Evolutionary conservation across 2,329 filamentous ascomycete genomes (phyloP).

Genomic region (Elsinoe necatrix): DNA sequence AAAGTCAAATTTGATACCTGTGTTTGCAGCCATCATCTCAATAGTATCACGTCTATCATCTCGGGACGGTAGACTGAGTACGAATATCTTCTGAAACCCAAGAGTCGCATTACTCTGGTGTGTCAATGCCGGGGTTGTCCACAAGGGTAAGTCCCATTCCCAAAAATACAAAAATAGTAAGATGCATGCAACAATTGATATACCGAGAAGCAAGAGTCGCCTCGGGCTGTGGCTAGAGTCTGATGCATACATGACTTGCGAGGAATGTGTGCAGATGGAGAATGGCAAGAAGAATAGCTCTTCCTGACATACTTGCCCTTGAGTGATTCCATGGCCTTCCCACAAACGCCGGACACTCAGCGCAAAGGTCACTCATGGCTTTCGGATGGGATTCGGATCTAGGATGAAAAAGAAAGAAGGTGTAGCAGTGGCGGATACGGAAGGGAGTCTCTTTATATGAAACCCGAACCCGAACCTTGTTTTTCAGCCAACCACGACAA

Average conservation of each 20-base stretch:
- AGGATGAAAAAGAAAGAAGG: neutral
- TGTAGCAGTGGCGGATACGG: neutral
- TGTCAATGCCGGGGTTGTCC: neutral
- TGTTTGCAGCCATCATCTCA: conserved; percentile 40
- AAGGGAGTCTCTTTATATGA: neutral
- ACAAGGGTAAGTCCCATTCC: neutral
- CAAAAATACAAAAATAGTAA: neutral
- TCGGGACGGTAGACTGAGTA: conserved; percentile 44
- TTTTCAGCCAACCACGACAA: neutral
- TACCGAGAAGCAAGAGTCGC: neutral
- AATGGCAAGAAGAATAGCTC: neutral
- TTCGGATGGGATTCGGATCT: neutral
- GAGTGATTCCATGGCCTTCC: neutral
- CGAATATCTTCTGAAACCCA: conserved; percentile 45
- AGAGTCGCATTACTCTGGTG: neutral
- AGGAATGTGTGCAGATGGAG: neutral
- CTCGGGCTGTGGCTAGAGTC: neutral
- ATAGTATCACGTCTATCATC: conserved; percentile 47
- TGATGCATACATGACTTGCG: neutral
- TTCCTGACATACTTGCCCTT: neutral
- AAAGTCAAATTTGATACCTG: conserved; percentile 39
- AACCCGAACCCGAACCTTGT: neutral
- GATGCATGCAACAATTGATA: neutral
- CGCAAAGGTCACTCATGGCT: too few species aligned
- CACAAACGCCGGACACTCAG: too few species aligned